phyloP scores from a whole-genome alignment of 108 stramenopile genomes.

The Chaetoceros muelleri region DNA sequence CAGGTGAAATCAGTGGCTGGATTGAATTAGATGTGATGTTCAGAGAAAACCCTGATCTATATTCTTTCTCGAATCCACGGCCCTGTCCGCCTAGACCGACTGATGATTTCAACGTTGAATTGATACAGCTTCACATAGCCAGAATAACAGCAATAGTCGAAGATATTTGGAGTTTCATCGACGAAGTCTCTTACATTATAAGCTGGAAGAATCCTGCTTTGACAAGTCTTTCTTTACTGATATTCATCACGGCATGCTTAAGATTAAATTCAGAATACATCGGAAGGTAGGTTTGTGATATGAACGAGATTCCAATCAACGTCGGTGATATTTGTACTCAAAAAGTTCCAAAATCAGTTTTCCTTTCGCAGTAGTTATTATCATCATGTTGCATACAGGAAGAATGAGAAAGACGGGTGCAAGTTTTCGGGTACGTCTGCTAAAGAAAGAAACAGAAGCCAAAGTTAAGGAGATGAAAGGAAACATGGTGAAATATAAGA shows the following conservation, averaged over 20 bases:
- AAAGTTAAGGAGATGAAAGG: slow-evolving; percentile 34
- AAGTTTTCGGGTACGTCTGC: slow-evolving; percentile 33
- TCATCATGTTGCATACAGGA: slow-evolving; percentile 42
- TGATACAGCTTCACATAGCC: slow-evolving; percentile 57
- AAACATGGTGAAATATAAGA: slow-evolving; percentile 25
- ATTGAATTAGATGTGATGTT: slow-evolving; percentile 48
- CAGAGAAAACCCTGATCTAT: slow-evolving; percentile 41
- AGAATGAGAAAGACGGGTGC: slow-evolving; percentile 15
- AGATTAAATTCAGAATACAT: slow-evolving; percentile 31
- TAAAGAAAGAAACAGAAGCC: slow-evolving; percentile 45
- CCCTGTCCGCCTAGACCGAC: slow-evolving; percentile 44
- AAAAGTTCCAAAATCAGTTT: slow-evolving; percentile 8
- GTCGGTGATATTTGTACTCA: background rate
- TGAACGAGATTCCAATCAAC: background rate
- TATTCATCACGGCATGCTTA: slow-evolving; percentile 21
- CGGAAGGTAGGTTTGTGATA: slow-evolving; percentile 30
- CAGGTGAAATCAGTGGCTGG: slow-evolving; percentile 62
- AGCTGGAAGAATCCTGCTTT: slow-evolving; percentile 61
- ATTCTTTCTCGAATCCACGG: slow-evolving; percentile 28
- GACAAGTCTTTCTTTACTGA: slow-evolving; percentile 31
- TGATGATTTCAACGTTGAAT: slow-evolving; percentile 49
- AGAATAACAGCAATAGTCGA: slow-evolving; percentile 49
- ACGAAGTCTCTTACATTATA: slow-evolving; percentile 39
- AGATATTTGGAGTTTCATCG: slow-evolving; percentile 35
- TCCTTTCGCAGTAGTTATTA: slow-evolving; percentile 32